These are phyloP conservation scores for Rutstroemia sp. DNA, from an alignment of 2,329 filamentous ascomycete species.

Conservation along the genomic window DNA sequence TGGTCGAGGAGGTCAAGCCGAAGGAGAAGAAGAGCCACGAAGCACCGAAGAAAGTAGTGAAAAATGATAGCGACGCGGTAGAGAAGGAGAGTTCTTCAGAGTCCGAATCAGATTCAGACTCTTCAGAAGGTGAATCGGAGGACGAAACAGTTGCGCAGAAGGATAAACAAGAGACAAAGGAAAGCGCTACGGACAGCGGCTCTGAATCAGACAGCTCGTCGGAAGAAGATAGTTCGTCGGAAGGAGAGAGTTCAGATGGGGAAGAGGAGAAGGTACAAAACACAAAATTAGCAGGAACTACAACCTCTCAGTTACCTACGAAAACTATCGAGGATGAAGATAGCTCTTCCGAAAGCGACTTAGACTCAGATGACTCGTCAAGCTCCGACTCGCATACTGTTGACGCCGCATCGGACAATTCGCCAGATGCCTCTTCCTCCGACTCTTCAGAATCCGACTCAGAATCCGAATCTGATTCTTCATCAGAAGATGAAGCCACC, in stretches of 20 bases:
- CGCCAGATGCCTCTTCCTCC: neutral
- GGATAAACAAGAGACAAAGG: neutral
- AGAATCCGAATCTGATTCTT: slow-evolving; percentile 19
- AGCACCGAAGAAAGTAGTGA: neutral
- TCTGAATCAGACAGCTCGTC: slow-evolving; percentile 5
- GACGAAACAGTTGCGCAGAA: neutral
- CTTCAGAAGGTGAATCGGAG: slow-evolving; percentile 5
- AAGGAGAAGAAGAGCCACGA: slow-evolving; percentile 12
- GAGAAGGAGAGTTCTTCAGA: slow-evolving; percentile 23
- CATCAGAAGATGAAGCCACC: slow-evolving; percentile 6
- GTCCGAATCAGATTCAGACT: slow-evolving; percentile 10
- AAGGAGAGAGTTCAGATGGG: neutral
- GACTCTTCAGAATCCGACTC: slow-evolving; percentile 11
- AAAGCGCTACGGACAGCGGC: neutral
- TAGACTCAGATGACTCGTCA: neutral
- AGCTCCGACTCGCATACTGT: no score
- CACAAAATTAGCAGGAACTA: neutral
- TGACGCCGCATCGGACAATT: slow-evolving; percentile 1
- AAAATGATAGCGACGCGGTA: neutral
- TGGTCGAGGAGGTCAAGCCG: slow-evolving; percentile 52
- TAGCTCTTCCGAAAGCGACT: neutral
- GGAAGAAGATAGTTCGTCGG: neutral
- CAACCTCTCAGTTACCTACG: neutral
- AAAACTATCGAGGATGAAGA: neutral
- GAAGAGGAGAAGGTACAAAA: neutral